These are phyloP conservation scores for Melanopsichium pennsylvanicum DNA, from an alignment of 1,284 basidiomycete genomes.

Conservation along the genomic window DNA sequence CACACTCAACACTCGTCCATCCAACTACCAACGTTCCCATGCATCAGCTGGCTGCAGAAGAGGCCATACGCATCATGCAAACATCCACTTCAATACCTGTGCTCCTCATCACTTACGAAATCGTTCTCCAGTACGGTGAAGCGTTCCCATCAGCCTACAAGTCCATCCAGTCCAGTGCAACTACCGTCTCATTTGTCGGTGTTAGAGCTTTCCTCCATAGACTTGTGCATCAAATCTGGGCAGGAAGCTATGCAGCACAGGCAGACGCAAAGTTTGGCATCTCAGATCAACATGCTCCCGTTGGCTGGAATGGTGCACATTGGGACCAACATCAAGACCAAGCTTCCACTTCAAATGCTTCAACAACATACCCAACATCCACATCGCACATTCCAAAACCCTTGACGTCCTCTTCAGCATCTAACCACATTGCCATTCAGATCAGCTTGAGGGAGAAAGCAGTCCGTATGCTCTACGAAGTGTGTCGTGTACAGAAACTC, in stretches of 20 bases:
- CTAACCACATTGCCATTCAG: conserved; percentile 41
- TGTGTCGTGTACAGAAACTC: conserved; percentile 59
- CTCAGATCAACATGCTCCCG: conserved; percentile 9
- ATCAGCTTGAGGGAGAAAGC: conserved; percentile 61
- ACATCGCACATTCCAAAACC: conserved; percentile 2
- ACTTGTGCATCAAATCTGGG: conserved; percentile 64
- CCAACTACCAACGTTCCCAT: conserved; percentile 9
- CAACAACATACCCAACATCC: background rate
- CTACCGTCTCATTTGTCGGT: conserved; percentile 28
- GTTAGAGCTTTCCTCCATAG: conserved; percentile 51
- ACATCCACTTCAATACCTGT: conserved; percentile 79
- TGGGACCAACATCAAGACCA: conserved; percentile 25
- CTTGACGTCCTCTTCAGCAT: conserved; percentile 21
- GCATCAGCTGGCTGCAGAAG: conserved; percentile 41
- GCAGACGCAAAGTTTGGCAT: conserved; percentile 51
- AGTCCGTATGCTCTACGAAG: conserved; percentile 66
- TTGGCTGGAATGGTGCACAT: conserved; percentile 13
- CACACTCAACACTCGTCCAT: background rate
- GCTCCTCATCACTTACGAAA: conserved; percentile 80
- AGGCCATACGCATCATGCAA: conserved; percentile 45
- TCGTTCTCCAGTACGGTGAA: conserved; percentile 77
- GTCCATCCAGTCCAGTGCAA: conserved; percentile 35
- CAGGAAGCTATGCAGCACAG: conserved; percentile 61
- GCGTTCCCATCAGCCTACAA: conserved; percentile 41
- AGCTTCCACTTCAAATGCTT: background rate